Evolutionary conservation across 305 asterid genomes (phyloP).

Genomic region (Withania somnifera): DNA sequence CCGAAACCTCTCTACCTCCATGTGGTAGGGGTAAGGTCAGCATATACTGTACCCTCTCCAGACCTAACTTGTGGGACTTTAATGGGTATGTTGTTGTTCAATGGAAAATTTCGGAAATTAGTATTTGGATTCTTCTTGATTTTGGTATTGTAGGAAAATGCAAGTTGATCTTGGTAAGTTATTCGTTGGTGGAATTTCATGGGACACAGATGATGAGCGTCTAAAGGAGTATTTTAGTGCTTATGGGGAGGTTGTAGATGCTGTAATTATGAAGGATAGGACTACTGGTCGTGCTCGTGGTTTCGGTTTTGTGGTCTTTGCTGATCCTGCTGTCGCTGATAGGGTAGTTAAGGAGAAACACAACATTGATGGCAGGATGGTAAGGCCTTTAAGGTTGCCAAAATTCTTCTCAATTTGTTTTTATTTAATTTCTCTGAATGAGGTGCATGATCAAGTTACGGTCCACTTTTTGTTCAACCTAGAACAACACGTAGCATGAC

Average conservation of each 20-base stretch:
- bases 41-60: not conserved
- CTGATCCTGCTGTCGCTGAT: constrained; percentile 25
- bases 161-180: constrained; percentile 24
- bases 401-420: not conserved
- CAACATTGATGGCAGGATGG: constrained; percentile 26
- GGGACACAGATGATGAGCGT: constrained; percentile 25
- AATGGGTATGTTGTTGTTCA: not conserved
- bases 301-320: constrained; percentile 22
- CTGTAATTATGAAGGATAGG: constrained; percentile 26
- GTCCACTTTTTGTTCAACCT: too few relatives aligned
- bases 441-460: too few relatives aligned
- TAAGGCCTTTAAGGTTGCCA: not conserved
- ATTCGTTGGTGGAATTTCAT: constrained; percentile 24
- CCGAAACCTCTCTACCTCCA: not conserved
- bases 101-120: not conserved
- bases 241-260: constrained; percentile 24
- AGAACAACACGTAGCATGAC: not conserved
- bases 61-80: not conserved
- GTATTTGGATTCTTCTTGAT: not conserved
- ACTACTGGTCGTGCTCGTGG: constrained; percentile 30
- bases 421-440: not conserved
- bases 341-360: constrained; percentile 25
- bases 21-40: not conserved
- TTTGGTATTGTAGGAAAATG: constrained; percentile 10
- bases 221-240: constrained; percentile 22